phyloP scores from a whole-genome alignment of 441 rosid genomes.

The Pelargonium cotyledonis region DNA sequence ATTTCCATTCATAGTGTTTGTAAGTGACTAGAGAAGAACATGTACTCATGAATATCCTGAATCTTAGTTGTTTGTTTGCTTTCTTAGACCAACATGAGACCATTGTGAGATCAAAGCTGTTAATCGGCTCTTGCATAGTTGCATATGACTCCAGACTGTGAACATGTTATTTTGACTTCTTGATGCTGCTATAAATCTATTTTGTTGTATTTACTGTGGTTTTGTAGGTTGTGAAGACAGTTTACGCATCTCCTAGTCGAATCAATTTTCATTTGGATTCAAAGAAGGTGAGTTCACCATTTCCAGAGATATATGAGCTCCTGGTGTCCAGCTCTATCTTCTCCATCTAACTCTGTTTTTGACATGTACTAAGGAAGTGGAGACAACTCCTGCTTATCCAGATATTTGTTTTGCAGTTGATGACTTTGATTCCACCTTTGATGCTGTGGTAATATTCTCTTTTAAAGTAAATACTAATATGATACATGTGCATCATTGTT shows the following conservation, averaged over 20 bases:
- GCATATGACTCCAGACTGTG: not conserved
- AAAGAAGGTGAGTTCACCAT: conserved; percentile 54
- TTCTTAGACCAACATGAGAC: not conserved
- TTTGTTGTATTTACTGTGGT: conserved; percentile 12
- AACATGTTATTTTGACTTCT: conserved; percentile 13
- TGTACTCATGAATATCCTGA: not conserved
- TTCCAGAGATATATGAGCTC: not conserved
- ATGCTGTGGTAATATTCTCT: conserved; percentile 67
- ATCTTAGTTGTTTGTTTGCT: not conserved
- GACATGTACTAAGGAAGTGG: conserved; percentile 59
- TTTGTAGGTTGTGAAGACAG: conserved; percentile 82
- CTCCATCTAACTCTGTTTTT: conserved; percentile 26
- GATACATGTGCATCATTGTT: not conserved
- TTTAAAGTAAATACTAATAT: not conserved
- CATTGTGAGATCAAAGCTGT: not conserved
- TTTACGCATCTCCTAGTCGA: conserved; percentile 94
- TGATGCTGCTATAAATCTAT: not conserved
- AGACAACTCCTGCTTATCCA: conserved; percentile 92
- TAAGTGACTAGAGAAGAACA: not conserved
- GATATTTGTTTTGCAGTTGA: conserved; percentile 92
- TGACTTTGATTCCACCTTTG: conserved; percentile 96
- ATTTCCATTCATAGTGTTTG: not conserved
- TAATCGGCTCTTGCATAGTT: no score
- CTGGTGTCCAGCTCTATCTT: conserved; percentile 10
- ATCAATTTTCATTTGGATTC: conserved; percentile 88